A percentile compares a stretch with the other conserved stretches of the same genome.
Evolutionary conservation across 2,329 filamentous ascomycete species (phyloP).

Genomic region (Calonectria pseudoreteaudii): DNA sequence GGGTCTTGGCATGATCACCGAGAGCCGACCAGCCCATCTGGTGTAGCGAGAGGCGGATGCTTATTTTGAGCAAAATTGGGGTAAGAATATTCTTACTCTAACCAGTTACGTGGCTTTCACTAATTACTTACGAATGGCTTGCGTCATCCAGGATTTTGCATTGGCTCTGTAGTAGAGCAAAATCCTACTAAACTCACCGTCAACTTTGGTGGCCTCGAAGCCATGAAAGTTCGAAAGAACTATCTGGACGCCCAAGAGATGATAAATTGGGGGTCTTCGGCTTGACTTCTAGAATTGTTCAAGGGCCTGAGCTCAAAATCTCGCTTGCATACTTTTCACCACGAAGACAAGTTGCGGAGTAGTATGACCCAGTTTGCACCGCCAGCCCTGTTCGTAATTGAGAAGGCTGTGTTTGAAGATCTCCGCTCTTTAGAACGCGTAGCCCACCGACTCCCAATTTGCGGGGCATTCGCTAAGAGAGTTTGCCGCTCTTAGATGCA

Average conservation of each 20-base stretch:
- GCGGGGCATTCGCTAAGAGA: neutral
- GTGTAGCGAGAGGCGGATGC: neutral
- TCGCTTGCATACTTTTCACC: neutral
- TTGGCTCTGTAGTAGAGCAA: neutral
- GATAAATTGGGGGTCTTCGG: neutral
- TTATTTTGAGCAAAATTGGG: neutral
- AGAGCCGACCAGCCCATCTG: neutral
- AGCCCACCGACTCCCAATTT: neutral
- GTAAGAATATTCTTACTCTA: neutral
- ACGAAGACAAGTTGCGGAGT: neutral
- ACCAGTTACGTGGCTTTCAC: neutral
- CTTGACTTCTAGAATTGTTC: neutral
- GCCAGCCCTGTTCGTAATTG: neutral
- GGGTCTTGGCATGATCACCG: neutral
- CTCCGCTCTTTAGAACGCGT: neutral
- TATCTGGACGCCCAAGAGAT: neutral
- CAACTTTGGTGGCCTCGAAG: neutral
- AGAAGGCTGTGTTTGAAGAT: neutral
- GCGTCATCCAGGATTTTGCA: neutral
- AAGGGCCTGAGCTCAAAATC: neutral
- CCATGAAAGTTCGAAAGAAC: neutral
- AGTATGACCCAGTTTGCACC: neutral
- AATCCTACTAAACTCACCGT: neutral
- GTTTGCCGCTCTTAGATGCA: neutral
- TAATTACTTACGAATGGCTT: neutral